phyloP scores from a whole-genome alignment of 495 filamentous ascomycete species.

The Annulohypoxylon stygium region DNA sequence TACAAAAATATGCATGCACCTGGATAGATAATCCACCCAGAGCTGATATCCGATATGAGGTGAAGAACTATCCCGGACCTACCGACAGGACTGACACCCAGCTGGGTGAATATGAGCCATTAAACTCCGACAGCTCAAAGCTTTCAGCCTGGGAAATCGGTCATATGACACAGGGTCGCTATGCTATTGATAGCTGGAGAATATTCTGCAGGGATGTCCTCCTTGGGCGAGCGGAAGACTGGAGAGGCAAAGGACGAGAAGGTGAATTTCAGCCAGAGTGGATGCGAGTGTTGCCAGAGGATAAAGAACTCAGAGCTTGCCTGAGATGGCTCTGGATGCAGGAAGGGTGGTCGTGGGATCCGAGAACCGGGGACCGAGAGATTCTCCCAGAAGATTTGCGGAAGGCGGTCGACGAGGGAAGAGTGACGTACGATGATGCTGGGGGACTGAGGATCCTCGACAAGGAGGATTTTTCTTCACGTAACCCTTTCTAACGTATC shows the following conservation, averaged over 20 bases:
- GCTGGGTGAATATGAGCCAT: slow-evolving; percentile 65
- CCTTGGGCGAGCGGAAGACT: slow-evolving; percentile 70
- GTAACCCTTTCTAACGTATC: not conserved
- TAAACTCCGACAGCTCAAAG: slow-evolving; percentile 43
- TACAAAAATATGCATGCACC: slow-evolving; percentile 73
- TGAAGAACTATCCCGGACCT: slow-evolving; percentile 74
- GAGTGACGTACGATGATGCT: slow-evolving; percentile 72
- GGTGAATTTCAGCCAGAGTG: slow-evolving; percentile 76
- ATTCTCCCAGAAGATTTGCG: slow-evolving; percentile 68
- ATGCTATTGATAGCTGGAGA: slow-evolving; percentile 92
- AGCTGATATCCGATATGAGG: slow-evolving; percentile 70
- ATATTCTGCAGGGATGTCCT: slow-evolving; percentile 91
- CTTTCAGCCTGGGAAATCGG: slow-evolving; percentile 82
- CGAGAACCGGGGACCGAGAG: slow-evolving; percentile 72
- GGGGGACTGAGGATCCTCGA: slow-evolving; percentile 60
- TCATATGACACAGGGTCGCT: slow-evolving; percentile 87
- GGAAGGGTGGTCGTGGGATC: slow-evolving; percentile 87
- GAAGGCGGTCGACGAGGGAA: slow-evolving; percentile 69
- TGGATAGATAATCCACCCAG: slow-evolving; percentile 77
- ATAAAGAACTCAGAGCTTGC: slow-evolving; percentile 92
- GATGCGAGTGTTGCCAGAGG: slow-evolving; percentile 84
- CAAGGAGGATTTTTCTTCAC: not conserved
- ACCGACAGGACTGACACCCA: slow-evolving; percentile 69
- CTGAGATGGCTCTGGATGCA: slow-evolving; percentile 92
- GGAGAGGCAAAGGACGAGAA: slow-evolving; percentile 65